Conservation (phyloP, 352 stramenopile genomes). For the Pythium sp. region DNA sequence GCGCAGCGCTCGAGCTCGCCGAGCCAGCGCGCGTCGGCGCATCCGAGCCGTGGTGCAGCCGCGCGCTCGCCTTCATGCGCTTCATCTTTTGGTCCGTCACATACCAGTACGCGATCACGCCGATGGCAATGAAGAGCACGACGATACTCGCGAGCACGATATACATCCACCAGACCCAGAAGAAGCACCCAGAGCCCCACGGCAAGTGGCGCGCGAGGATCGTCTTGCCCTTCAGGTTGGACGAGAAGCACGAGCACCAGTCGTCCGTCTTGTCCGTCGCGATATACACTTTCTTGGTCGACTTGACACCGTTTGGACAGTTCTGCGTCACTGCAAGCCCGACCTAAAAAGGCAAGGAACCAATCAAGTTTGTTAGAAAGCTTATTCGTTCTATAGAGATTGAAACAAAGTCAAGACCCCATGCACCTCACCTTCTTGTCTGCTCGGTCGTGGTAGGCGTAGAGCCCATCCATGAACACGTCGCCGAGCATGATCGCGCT, state of each 20-base stretch:
- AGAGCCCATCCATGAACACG: slow-evolving; percentile 86
- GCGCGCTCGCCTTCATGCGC: slow-evolving; percentile 32
- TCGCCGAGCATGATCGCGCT: slow-evolving; percentile 67
- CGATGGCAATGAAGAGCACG: slow-evolving; percentile 54
- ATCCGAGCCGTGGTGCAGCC: slow-evolving; percentile 16
- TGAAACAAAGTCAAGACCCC: too few species aligned
- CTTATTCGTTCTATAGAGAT: too few species aligned
- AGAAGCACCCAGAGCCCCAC: slow-evolving; percentile 69
- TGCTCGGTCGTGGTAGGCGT: slow-evolving; percentile 69
- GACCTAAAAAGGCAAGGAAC: slow-evolving; percentile 19
- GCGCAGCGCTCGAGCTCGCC: slow-evolving; percentile 18
- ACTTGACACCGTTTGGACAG: slow-evolving; percentile 70
- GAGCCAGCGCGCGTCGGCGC: slow-evolving; percentile 30
- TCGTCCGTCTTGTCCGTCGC: slow-evolving; percentile 36
- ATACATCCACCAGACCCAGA: slow-evolving; percentile 88
- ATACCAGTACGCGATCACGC: slow-evolving; percentile 64
- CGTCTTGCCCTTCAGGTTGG: slow-evolving; percentile 53
- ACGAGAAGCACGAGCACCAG: slow-evolving; percentile 76
- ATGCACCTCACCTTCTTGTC: slow-evolving; percentile 30
- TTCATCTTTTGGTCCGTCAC: slow-evolving; percentile 41
- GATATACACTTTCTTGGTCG: slow-evolving; percentile 67
- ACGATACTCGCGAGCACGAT: slow-evolving; percentile 57
- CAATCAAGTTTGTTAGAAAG: background rate
- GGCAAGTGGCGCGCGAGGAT: slow-evolving; percentile 53
- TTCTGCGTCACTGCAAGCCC: slow-evolving; percentile 73